Evolutionary conservation across 176 grass and related monocot genomes (phyloP).

Genomic region (Zea luxurians): DNA sequence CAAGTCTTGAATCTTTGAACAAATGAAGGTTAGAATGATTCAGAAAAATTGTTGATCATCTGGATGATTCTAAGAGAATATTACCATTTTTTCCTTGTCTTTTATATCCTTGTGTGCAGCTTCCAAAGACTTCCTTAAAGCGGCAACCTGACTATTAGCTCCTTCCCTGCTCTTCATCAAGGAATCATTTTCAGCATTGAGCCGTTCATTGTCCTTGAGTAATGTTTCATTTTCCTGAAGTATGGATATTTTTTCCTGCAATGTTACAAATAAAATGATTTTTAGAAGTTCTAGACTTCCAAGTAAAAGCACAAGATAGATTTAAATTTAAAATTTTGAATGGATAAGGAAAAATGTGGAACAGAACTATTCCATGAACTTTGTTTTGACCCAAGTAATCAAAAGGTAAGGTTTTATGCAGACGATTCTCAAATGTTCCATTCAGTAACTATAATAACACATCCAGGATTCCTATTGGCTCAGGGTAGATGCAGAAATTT

Average conservation of each 20-base stretch:
- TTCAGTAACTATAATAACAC: slow-evolving; percentile 28
- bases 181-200: slow-evolving; percentile 67
- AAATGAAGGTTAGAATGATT: slow-evolving; percentile 44
- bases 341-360: neutral
- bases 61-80: slow-evolving; percentile 20
- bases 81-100: slow-evolving; percentile 88
- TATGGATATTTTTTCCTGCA: slow-evolving; percentile 89
- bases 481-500: neutral
- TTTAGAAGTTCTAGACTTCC: slow-evolving; percentile 5
- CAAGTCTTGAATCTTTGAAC: slow-evolving; percentile 80
- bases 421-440: slow-evolving; percentile 25
- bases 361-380: slow-evolving; percentile 16
- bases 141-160: slow-evolving; percentile 56
- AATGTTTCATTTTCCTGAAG: slow-evolving; percentile 78
- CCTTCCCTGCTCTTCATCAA: slow-evolving; percentile 68
- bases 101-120: slow-evolving; percentile 75
- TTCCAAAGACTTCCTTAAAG: slow-evolving; percentile 77
- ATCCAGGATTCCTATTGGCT: slow-evolving; percentile 1
- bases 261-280: slow-evolving; percentile 22
- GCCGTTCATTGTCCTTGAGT: slow-evolving; percentile 68
- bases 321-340: slow-evolving; percentile 9
- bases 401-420: slow-evolving; percentile 15
- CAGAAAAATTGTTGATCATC: slow-evolving; percentile 31
- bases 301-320: slow-evolving; percentile 19
- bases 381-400: slow-evolving; percentile 9